Conservation (phyloP, 805 yeast genomes). For the Suhomyces sp. region DNA sequence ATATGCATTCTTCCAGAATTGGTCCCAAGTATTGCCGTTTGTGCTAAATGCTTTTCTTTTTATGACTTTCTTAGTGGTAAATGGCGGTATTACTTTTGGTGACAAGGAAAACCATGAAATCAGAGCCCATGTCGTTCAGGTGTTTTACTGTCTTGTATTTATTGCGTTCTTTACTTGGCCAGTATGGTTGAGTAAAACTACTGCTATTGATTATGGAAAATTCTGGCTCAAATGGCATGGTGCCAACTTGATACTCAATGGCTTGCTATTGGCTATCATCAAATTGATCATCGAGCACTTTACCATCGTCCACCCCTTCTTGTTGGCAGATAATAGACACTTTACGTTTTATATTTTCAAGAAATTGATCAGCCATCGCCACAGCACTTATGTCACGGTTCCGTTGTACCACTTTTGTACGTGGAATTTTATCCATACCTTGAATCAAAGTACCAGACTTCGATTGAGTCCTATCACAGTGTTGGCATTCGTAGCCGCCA, state of each 20-base stretch:
- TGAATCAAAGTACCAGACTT: slow-evolving; percentile 9
- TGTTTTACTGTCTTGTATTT: slow-evolving; percentile 74
- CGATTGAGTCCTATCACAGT: slow-evolving; percentile 37
- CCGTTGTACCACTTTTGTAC: slow-evolving; percentile 70
- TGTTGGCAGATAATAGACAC: slow-evolving; percentile 92
- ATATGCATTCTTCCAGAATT: slow-evolving; percentile 13
- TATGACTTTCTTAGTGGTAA: slow-evolving; percentile 53
- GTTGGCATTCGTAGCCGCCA: slow-evolving; percentile 50
- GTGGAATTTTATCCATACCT: slow-evolving; percentile 26
- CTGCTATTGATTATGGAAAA: slow-evolving; percentile 39
- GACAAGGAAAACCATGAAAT: slow-evolving; percentile 83
- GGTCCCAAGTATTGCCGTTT: slow-evolving; percentile 47
- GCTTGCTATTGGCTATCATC: slow-evolving; percentile 27
- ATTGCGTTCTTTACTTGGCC: slow-evolving; percentile 68
- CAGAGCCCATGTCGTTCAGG: slow-evolving; percentile 71
- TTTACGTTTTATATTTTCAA: slow-evolving; percentile 84
- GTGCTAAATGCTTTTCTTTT: slow-evolving; percentile 52
- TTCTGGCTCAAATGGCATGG: slow-evolving; percentile 24
- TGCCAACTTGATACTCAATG: slow-evolving; percentile 15
- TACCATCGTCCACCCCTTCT: slow-evolving; percentile 83
- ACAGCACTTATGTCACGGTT: slow-evolving; percentile 48
- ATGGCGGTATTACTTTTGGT: slow-evolving; percentile 88
- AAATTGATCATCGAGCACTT: slow-evolving; percentile 50
- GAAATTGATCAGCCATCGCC: slow-evolving; percentile 51
- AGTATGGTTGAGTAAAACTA: slow-evolving; percentile 54